Evolutionary conservation across 371 early-diverging fungal species (phyloP).

Genomic region (Rhizopus arrhizus): DNA sequence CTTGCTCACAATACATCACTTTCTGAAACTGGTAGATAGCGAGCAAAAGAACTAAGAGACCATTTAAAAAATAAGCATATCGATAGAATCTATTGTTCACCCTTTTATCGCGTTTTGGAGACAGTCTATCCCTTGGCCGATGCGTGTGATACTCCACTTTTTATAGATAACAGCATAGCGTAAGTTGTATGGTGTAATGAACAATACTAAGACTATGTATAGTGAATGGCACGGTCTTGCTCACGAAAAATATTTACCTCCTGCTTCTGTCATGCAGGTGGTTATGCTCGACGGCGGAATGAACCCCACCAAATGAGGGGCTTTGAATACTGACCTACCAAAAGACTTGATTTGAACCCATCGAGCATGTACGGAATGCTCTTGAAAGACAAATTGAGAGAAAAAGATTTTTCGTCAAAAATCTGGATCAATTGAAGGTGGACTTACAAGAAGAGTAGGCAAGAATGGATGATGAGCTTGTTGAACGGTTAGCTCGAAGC

Average conservation of each 20-base stretch:
- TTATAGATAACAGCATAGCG: conserved; percentile 40
- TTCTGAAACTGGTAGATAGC: conserved; percentile 33
- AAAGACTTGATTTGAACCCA: too few relatives aligned
- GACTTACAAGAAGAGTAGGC: too few relatives aligned
- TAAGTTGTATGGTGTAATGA: conserved; percentile 15
- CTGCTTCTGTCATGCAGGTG: conserved; percentile 14
- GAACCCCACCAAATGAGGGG: too few relatives aligned
- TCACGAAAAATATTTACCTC: conserved; percentile 30
- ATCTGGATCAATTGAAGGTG: too few relatives aligned
- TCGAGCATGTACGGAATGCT: too few relatives aligned
- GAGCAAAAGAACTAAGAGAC: conserved; percentile 33
- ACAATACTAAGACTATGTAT: not conserved
- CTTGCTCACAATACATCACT: conserved; percentile 35
- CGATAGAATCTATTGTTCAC: conserved; percentile 38
- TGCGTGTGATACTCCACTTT: conserved; percentile 24
- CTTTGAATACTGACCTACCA: too few relatives aligned
- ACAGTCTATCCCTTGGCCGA: conserved; percentile 36
- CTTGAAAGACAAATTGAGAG: too few relatives aligned
- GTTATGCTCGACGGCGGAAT: too few relatives aligned
- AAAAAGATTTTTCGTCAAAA: too few relatives aligned
- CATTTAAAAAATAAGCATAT: conserved; percentile 36
- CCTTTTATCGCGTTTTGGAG: conserved; percentile 43
- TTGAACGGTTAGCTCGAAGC: too few relatives aligned
- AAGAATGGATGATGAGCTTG: too few relatives aligned
- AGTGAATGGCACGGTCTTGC: conserved; percentile 47